Base-by-base conservation (phyloP, 2,329 filamentous ascomycete genomes). In the Xylaria sp. region DNA sequence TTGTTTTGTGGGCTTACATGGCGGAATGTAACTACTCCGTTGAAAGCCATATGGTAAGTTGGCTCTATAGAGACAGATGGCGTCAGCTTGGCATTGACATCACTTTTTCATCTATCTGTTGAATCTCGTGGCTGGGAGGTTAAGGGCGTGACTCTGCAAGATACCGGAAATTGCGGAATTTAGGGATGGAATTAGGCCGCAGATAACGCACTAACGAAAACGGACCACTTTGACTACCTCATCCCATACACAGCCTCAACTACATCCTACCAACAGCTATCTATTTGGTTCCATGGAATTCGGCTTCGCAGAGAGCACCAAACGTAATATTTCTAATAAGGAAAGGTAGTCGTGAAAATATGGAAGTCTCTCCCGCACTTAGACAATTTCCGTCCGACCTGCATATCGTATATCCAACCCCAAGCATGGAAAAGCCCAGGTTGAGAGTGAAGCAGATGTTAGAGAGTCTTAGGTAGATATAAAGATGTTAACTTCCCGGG, bases 111-210 rank as follows among this genome's bases (percentile, higher is more conserved):
- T 31, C 3, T 31, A 31, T 31, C 31, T 31, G 31, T 31, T 3
- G 31, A 31, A 31, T 31, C 31, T 31, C 10, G 33, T 36, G 4
- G 33, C 6, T 46, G 41, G 41, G 18, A 15, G 28, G 28, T 55
- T 7, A 15, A 12, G 28, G 36, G 52, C 23, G 9, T 33, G 6
- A 20, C 33, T 18, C 52, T 66, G 66, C 57, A 49, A 13, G 62
- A 43, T 46, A 1, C 28, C 63, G 62, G 67, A 31, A 55, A 48
- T 58, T 69, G 46, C 62, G 58, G 67, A 20, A 6, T 62, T 68
- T 69, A 69, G 48, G 13, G 10, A 36, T 43, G 67, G 63, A 62
- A 28, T 66, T 66, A 62, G 31, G 49, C 28, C 58, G 51, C 39
- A 62, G 61, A 62, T 58, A 66, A 46, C 33, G 39, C 18, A 18